Percentiles rank a stretch among this genome's conserved stretches.
phyloP scores from a whole-genome alignment of 169 alveolate species.

The Plasmodium inui region DNA sequence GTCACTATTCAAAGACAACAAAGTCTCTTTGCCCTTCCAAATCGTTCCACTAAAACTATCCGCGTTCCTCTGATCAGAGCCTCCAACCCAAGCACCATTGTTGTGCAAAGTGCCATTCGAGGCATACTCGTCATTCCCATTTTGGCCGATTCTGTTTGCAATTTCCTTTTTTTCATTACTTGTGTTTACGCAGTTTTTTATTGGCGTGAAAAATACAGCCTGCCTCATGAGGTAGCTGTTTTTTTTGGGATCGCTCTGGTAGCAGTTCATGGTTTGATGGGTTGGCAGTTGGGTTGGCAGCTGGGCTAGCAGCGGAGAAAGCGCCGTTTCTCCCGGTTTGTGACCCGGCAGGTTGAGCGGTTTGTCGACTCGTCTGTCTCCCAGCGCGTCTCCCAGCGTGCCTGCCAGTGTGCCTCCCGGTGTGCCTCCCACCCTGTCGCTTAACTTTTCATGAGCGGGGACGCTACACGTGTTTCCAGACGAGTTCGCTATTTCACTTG shows the following conservation, averaged over 20 bases:
- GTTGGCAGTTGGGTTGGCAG: not conserved
- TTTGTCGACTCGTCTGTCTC: not conserved
- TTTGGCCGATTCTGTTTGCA: slow-evolving; percentile 17
- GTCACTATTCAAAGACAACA: not conserved
- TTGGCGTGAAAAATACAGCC: slow-evolving; percentile 58
- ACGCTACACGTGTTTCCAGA: not conserved
- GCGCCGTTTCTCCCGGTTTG: not conserved
- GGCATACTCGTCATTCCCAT: slow-evolving; percentile 12
- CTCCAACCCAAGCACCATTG: not conserved
- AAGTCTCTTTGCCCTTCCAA: slow-evolving; percentile 4
- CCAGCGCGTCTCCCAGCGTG: not conserved
- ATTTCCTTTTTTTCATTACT: slow-evolving; percentile 69
- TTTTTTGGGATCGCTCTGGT: slow-evolving; percentile 1
- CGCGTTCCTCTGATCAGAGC: not conserved
- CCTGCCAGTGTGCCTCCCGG: too few species aligned
- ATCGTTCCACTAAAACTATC: not conserved
- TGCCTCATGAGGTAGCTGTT: slow-evolving; percentile 22
- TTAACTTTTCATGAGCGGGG: not conserved
- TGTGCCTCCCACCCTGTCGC: not conserved
- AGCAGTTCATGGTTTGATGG: slow-evolving; percentile 15
- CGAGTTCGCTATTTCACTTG: not conserved
- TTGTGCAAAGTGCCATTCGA: not conserved
- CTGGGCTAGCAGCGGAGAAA: not conserved
- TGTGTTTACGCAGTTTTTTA: slow-evolving; percentile 21
- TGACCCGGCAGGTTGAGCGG: not conserved